Evolutionary conservation across 176 grass and related monocot species (phyloP).

Genomic region (Canna indica): DNA sequence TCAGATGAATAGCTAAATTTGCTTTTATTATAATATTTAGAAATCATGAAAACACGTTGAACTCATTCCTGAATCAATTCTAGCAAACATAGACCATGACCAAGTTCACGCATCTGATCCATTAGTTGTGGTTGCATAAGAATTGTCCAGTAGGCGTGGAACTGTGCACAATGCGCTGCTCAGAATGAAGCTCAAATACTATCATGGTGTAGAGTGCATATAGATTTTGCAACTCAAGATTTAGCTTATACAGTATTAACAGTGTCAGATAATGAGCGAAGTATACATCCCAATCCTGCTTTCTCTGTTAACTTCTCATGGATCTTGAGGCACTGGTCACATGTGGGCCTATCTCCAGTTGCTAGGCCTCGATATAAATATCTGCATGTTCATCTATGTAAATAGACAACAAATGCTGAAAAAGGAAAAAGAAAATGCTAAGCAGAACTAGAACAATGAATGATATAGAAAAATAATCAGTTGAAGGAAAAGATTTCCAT

Average conservation of each 20-base stretch:
- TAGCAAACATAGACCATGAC: neutral
- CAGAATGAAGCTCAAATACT: neutral
- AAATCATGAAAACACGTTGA: neutral
- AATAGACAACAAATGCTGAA: conserved; percentile 1
- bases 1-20: too few relatives aligned
- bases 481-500: too few relatives aligned
- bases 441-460: neutral
- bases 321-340: conserved; percentile 93
- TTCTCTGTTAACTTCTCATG: conserved; percentile 83
- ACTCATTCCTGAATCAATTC: neutral
- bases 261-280: conserved; percentile 55
- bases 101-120: neutral
- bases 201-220: neutral
- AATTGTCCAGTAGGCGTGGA: neutral
- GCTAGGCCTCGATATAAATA: conserved; percentile 92
- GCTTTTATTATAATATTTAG: too few relatives aligned
- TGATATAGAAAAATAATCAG: too few relatives aligned
- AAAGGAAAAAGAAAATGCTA: neutral
- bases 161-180: neutral
- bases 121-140: neutral
- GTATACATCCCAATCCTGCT: conserved; percentile 78
- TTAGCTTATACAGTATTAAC: conserved; percentile 55
- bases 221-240: neutral
- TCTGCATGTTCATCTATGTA: conserved; percentile 25
- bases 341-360: conserved; percentile 79